Base-by-base conservation (phyloP, 2,329 filamentous ascomycete genomes). In the Talaromyces sp. region DNA sequence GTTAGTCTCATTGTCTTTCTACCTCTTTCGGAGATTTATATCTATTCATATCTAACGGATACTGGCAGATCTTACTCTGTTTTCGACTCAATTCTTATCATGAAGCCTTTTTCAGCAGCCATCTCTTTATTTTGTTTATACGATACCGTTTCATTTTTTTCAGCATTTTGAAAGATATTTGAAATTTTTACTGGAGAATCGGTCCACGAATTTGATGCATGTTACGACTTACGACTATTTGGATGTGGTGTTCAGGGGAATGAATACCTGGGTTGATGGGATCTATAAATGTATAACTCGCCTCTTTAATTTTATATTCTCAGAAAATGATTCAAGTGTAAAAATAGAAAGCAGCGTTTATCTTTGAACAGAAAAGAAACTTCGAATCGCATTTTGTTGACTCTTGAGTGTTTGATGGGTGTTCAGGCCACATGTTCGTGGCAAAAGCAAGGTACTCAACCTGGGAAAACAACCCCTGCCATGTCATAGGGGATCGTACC, bases 211-310 rank as follows among this genome's bases (percentile, higher is more conserved):
- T 19, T 54, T 56, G 31, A 37, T 39, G 52, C 50, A 50, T 31
- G 47, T 52, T 54, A 62, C 27, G 60, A 54, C 31, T 62, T 37
- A 62, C 9, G 60, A 62, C 45, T 54, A 41, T 14, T 61, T 52
- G 31, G 19, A 52, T 41, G 60, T 47, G 58, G 58, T 35, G 58
- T 60, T 48, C 19, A 35, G 41, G 45, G 22, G 31, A 14, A 39
- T 10, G 10, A 37, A 56, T 56, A 16, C 33, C 52, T 7, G 31
- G 37, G 22, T 31, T 24, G 39, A 59, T 10, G 3, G 39, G 39
- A 39, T 10, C 3, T 52, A 33, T 16, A 16, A 19, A 11, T 52
- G 27, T 37, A 37, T 31, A 31, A 31, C 7, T 31, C 27, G 27
- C 27, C 27, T 31, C 27, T 31, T 31, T 31, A 31, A 31, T 31